These are phyloP conservation scores for Pythium myriotylum DNA, from an alignment of 352 stramenopile genomes.

Conservation along the genomic window DNA sequence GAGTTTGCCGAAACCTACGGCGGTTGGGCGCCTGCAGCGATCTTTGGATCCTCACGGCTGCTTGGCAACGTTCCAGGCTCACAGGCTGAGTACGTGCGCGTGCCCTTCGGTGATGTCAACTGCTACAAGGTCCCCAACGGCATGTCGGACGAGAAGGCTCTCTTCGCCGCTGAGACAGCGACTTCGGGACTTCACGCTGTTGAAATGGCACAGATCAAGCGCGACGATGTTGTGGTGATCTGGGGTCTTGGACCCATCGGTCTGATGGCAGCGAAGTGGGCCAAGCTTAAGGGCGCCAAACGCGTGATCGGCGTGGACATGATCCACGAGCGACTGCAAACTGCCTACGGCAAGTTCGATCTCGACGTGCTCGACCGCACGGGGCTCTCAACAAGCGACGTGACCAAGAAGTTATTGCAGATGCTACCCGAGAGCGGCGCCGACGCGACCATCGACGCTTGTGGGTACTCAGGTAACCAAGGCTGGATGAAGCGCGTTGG, in stretches of 20 bases:
- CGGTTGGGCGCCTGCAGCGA: constrained; percentile 58
- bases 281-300: constrained; percentile 65
- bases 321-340: constrained; percentile 49
- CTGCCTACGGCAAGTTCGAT: constrained; percentile 59
- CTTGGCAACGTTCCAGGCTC: constrained; percentile 62
- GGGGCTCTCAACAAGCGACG: constrained; percentile 45
- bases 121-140: constrained; percentile 61
- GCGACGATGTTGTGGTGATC: constrained; percentile 57
- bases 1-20: constrained; percentile 70
- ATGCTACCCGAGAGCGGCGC: constrained; percentile 54
- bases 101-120: constrained; percentile 75
- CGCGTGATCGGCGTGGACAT: constrained; percentile 61
- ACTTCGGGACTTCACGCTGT: constrained; percentile 61
- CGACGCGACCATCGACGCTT: constrained; percentile 62
- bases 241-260: constrained; percentile 71
- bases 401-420: constrained; percentile 50
- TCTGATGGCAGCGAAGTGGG: constrained; percentile 57
- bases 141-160: constrained; percentile 63
- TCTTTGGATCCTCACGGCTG: constrained; percentile 61
- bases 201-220: constrained; percentile 51
- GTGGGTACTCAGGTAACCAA: constrained; percentile 34
- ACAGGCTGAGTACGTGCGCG: constrained; percentile 75
- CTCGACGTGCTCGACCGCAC: constrained; percentile 65
- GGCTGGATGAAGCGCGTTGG: constrained; percentile 47
- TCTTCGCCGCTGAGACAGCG: constrained; percentile 65